Evolutionary conservation across 2,329 filamentous ascomycete genomes (phyloP), one percentile per base, ranked within the genome.

Genomic region (Diplodia sapinea): DNA sequence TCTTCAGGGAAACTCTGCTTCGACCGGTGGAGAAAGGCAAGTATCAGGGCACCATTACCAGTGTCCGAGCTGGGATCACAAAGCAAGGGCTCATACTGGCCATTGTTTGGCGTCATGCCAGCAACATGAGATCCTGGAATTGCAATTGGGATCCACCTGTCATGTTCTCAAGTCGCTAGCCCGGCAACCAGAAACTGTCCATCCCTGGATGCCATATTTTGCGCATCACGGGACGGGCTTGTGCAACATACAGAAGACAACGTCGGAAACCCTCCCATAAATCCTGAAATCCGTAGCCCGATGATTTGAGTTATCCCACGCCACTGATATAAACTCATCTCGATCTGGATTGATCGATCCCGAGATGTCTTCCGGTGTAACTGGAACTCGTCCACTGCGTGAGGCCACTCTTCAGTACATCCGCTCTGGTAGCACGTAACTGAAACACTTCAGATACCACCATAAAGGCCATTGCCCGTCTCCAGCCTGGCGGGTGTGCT

Each of bases 361-460:
- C 2, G 17, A 47, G 17, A 26, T 51, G 13, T 50, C 12, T 31
- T 17, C 7, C 23, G n/a, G 9, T 17, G 29, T 13, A 26, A 63
- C 20, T 12, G 7, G 5, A 23, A 26, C 2, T 20, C n/a, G 26
- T 31, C 33, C n/a, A 26, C 8, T 33, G 20, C n/a, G 6, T 26
- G 7, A 8, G 26, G 17, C 20, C 31, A 23, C 17, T n/a, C 26
- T 15, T n/a, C 23, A 38, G 59, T 63, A 20, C 59, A 8, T n/a
- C n/a, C n/a, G 2, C 11, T 11, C 3, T 4, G 29, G 47, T 38
- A 4, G 31, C 26, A 51, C 59, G 31, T 26, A 51, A 12, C 31
- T 11, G 12, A 51, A 15, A 49, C 59, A 36, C 29, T 17, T 51
- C 59, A 51, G 51, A 51, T 63, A 51, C 59, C 47, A 51, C 59